A percentile compares a stretch with the other conserved stretches of the same genome.
Conservation (phyloP, 768 basidiomycete genomes). For the Sarcodon aspratus region DNA sequence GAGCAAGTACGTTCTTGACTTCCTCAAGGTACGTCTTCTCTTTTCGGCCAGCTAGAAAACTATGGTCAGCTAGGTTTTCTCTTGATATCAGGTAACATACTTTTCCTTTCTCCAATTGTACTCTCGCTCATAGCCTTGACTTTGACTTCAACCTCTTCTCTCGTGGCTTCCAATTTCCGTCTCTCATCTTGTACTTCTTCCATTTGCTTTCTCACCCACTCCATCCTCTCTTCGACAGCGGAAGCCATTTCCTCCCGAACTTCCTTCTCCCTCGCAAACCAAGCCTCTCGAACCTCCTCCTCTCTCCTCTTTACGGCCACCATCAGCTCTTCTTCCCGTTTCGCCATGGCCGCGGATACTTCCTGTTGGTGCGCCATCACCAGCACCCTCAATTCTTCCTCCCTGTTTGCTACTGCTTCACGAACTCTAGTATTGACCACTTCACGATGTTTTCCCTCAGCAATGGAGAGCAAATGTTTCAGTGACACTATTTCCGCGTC, state of each 20-base stretch:
- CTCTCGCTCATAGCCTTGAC: slow-evolving; percentile 20
- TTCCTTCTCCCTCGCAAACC: slow-evolving; percentile 42
- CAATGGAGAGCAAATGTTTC: slow-evolving; percentile 29
- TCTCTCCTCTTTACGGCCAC: slow-evolving; percentile 55
- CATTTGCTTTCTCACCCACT: slow-evolving; percentile 39
- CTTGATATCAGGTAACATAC: slow-evolving; percentile 5
- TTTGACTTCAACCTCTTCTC: slow-evolving; percentile 39
- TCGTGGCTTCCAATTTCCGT: slow-evolving; percentile 31
- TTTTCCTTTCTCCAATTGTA: slow-evolving; percentile 9
- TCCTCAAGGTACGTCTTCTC: slow-evolving; percentile 61
- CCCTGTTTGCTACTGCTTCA: slow-evolving; percentile 48
- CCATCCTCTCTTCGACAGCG: slow-evolving; percentile 25
- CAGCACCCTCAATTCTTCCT: slow-evolving; percentile 56
- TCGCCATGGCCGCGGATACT: slow-evolving; percentile 49
- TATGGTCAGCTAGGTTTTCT: neutral
- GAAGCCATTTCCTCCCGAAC: slow-evolving; percentile 21
- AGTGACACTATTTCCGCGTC: slow-evolving; percentile 47
- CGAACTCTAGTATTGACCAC: slow-evolving; percentile 23
- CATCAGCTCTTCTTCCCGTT: slow-evolving; percentile 64
- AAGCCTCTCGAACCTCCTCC: slow-evolving; percentile 49
- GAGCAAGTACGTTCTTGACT: slow-evolving; percentile 57
- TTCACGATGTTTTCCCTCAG: slow-evolving; percentile 22
- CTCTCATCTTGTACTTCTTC: slow-evolving; percentile 44
- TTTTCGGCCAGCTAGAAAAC: slow-evolving; percentile 26
- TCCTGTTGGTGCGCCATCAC: slow-evolving; percentile 63